Conservation (phyloP, 2,329 filamentous ascomycete genomes). For the Hypoxylon sp. region DNA sequence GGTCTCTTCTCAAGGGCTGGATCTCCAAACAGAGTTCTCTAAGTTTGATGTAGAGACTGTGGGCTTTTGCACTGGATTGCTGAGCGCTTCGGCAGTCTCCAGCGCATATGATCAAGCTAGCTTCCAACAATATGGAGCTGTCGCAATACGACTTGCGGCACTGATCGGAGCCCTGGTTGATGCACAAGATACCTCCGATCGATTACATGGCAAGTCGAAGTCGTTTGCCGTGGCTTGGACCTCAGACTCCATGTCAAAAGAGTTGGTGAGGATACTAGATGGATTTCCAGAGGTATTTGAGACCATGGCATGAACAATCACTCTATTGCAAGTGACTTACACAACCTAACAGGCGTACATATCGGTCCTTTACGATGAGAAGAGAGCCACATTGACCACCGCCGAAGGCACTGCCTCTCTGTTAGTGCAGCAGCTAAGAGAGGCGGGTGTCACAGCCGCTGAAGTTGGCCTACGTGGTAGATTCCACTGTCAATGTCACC, state of each 20-base stretch:
- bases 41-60: conserved; percentile 29
- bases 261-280: neutral
- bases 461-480: conserved; percentile 16
- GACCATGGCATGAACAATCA: too few species aligned
- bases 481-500: conserved; percentile 5
- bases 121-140: conserved; percentile 55
- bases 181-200: neutral
- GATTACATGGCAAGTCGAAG: neutral
- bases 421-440: conserved; percentile 2
- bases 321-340: too few species aligned
- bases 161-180: conserved; percentile 53
- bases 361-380: conserved; percentile 22
- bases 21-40: neutral
- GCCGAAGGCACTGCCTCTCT: neutral
- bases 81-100: conserved; percentile 57
- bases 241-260: neutral
- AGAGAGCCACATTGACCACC: conserved; percentile 15
- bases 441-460: conserved; percentile 8
- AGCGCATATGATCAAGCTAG: conserved; percentile 48
- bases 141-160: conserved; percentile 58
- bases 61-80: conserved; percentile 59
- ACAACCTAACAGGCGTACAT: neutral
- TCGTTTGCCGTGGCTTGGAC: conserved; percentile 7
- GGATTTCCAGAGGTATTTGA: too few species aligned
- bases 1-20: neutral